Evolutionary conservation across 202 grass and related monocot species (phyloP).

Genomic region (Miscanthus sacchariflorus): DNA sequence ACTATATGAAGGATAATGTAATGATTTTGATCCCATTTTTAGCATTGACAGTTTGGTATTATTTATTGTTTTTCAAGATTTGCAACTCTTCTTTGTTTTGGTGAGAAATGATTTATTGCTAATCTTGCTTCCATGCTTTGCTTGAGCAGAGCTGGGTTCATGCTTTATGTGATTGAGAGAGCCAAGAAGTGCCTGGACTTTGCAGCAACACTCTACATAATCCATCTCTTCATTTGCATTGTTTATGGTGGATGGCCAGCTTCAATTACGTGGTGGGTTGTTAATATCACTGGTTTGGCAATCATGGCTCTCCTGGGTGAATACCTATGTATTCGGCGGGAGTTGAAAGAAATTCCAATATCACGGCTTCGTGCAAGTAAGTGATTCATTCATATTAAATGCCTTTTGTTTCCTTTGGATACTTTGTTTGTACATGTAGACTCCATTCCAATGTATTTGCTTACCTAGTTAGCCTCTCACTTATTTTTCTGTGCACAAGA

Average conservation of each 20-base stretch:
- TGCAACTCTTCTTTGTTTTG: constrained; percentile 21
- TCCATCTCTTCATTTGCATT: constrained; percentile 99
- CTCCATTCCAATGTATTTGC: constrained; percentile 4
- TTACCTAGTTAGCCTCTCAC: constrained; percentile 22
- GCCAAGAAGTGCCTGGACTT: constrained; percentile 97
- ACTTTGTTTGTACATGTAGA: constrained; percentile 14
- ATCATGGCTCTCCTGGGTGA: constrained; percentile 93
- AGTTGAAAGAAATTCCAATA: constrained; percentile 91
- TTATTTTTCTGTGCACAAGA: neutral
- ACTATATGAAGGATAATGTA: neutral
- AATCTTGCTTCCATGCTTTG: constrained; percentile 47
- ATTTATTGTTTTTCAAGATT: constrained; percentile 29
- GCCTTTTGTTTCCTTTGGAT: constrained; percentile 28
- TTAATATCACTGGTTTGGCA: constrained; percentile 80
- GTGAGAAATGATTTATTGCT: constrained; percentile 17
- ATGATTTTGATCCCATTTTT: neutral
- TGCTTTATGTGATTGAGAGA: constrained; percentile 95
- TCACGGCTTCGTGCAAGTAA: constrained; percentile 93
- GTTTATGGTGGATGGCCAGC: constrained; percentile 97
- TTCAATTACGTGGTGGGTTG: constrained; percentile 95
- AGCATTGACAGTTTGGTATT: constrained; percentile 7
- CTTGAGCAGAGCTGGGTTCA: constrained; percentile 74
- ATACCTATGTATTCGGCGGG: constrained; percentile 84
- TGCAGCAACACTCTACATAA: constrained; percentile 93
- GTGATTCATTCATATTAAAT: constrained; percentile 48